Percentiles rank a stretch among this genome's conserved stretches.
Evolutionary conservation across 2,329 filamentous ascomycete species (phyloP).

Genomic region (Pseudogymnoascus sp.): DNA sequence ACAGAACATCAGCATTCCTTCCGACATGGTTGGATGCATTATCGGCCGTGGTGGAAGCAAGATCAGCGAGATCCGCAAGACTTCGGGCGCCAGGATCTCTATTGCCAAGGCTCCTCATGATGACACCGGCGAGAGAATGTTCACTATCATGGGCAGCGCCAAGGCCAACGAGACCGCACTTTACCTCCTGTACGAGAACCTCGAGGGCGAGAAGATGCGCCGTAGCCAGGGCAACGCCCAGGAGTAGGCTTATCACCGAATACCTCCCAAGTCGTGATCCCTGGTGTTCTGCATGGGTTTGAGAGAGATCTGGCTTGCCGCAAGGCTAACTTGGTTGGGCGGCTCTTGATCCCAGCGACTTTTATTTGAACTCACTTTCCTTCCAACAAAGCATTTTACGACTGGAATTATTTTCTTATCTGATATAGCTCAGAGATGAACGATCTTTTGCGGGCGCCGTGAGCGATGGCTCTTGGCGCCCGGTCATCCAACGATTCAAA

Average conservation of each 20-base stretch:
- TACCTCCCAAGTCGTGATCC: slow-evolving; percentile 41
- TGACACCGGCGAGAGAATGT: slow-evolving; percentile 97
- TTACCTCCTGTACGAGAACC: slow-evolving; percentile 95
- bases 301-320: slow-evolving; percentile 55
- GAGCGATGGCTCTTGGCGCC: slow-evolving; percentile 16
- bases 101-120: slow-evolving; percentile 91
- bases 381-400: slow-evolving; percentile 34
- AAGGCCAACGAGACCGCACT: slow-evolving; percentile 92
- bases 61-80: slow-evolving; percentile 98
- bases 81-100: slow-evolving; percentile 90
- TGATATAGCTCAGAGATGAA: slow-evolving; percentile 9
- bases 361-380: slow-evolving; percentile 23
- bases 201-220: slow-evolving; percentile 98
- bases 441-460: slow-evolving; percentile 4
- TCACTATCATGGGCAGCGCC: slow-evolving; percentile 95
- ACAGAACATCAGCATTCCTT: slow-evolving; percentile 98
- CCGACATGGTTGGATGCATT: slow-evolving; percentile 99
- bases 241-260: slow-evolving; percentile 35
- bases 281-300: slow-evolving; percentile 33
- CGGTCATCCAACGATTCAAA: slow-evolving; percentile 26
- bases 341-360: slow-evolving; percentile 33
- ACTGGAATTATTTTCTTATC: slow-evolving; percentile 11
- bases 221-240: slow-evolving; percentile 64
- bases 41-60: slow-evolving; percentile 92
- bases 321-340: slow-evolving; percentile 49